Base-by-base conservation (phyloP, 2,329 filamentous ascomycete species). In the Bimuria novae-zelandiae region DNA sequence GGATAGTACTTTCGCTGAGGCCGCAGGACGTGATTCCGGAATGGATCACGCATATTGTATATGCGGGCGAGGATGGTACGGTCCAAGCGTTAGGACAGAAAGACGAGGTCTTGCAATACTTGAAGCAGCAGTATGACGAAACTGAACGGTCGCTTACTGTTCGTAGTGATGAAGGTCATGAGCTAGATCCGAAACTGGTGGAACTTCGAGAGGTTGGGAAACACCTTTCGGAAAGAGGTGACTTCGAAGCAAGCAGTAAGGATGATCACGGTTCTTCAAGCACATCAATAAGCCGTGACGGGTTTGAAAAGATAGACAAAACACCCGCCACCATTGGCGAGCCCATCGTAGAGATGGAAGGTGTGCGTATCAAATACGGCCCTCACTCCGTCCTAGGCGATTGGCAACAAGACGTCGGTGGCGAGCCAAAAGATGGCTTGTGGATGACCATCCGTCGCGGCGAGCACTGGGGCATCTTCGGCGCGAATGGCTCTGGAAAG, bases 401-500 rank as follows among this genome's bases (percentile, higher is more conserved):
- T 69, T 97, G 92, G 92, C 77, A 79, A 12, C 84, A 90, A 71
- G 65, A 80, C 1, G 69, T 81, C 11, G 62, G 82, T 3, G 82
- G 82, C 0, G 63, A 77, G 41, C 60, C 75, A 16, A 76, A 78
- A 53, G 72, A 82, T 1, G 93, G 93, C 0, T 78, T 97, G 5
- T 82, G 88, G 68, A 97, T 94, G 91, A 89, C 83, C 0, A 87
- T 97, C 21, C 84, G 86, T 33, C 84, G 88, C 46, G 92, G 93
- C 21, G 86, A 97, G 70, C 85, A 92, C 57, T 96, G 92, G 89
- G 93, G 90, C 3, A 84, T 97, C 16, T 94, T 99, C 67, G 94
- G 94, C 0, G 89, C 92, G 27, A 97, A 99, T 64, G 94, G 89
- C 11, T 96, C 91, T 0, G 94, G 94, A 16, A 99, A 99, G 78